A percentile compares a stretch with the other conserved stretches of the same genome.
Evolutionary conservation across 176 grass and related monocot species (phyloP).

Genomic region (Oryza coarctata): DNA sequence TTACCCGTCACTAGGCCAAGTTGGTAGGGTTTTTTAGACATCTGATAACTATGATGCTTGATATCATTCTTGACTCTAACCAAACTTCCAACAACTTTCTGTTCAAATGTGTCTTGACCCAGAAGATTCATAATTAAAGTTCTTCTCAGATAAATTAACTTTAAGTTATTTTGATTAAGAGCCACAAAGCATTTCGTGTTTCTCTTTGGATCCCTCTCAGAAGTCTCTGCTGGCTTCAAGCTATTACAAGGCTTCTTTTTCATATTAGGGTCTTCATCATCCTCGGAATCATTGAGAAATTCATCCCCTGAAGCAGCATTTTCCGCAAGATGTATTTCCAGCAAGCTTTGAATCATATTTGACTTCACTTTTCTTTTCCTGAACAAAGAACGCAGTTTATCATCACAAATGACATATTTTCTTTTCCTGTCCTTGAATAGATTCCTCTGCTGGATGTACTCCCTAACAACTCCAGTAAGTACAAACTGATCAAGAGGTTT

Average conservation of each 20-base stretch:
- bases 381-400: constrained; percentile 56
- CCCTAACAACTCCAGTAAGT: constrained; percentile 57
- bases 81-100: constrained; percentile 76
- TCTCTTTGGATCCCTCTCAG: constrained; percentile 40
- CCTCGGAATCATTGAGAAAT: constrained; percentile 38
- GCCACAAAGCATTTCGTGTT: constrained; percentile 54
- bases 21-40: constrained; percentile 44
- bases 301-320: constrained; percentile 61
- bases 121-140: constrained; percentile 61
- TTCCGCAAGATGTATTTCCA: constrained; percentile 66
- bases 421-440: constrained; percentile 54
- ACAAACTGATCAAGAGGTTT: constrained; percentile 54
- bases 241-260: constrained; percentile 33
- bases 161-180: constrained; percentile 60
- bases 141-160: constrained; percentile 66
- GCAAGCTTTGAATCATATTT: constrained; percentile 57
- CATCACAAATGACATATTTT: constrained; percentile 64
- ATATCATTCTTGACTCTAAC: constrained; percentile 56
- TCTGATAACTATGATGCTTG: constrained; percentile 19
- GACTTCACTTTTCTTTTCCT: constrained; percentile 64
- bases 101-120: constrained; percentile 64
- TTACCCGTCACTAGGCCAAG: constrained; percentile 79
- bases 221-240: constrained; percentile 31
- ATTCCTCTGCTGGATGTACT: constrained; percentile 64
- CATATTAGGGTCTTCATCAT: constrained; percentile 30